These are phyloP conservation scores for Incumbomyces delicatus DNA, from an alignment of 2,329 filamentous ascomycete genomes.

Conservation along the genomic window DNA sequence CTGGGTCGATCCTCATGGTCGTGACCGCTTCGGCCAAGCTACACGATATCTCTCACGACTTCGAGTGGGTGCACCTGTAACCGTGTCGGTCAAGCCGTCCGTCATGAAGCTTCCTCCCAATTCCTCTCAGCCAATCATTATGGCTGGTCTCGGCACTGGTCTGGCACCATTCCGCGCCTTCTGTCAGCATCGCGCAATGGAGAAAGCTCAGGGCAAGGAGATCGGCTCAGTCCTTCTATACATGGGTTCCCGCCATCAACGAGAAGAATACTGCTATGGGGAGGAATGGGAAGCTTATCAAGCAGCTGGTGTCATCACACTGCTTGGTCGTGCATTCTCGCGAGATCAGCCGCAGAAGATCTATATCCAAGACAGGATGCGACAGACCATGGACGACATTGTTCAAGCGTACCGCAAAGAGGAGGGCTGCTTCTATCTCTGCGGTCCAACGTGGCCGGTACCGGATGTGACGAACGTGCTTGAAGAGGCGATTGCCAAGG, in stretches of 20 bases:
- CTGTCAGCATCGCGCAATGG: constrained; percentile 94
- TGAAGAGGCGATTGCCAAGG: constrained; percentile 75
- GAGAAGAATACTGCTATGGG: constrained; percentile 96
- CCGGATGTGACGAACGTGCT: constrained; percentile 91
- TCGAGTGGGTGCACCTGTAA: constrained; percentile 65
- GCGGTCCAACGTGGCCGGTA: constrained; percentile 95
- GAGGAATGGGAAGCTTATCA: constrained; percentile 99
- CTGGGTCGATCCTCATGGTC: constrained; percentile 83
- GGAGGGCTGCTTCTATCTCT: constrained; percentile 91
- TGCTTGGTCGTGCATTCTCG: constrained; percentile 87
- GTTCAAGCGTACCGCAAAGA: constrained; percentile 76
- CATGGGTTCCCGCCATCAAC: constrained; percentile 93
- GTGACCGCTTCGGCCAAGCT: constrained; percentile 84
- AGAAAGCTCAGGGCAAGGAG: constrained; percentile 92
- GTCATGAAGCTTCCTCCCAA: constrained; percentile 95
- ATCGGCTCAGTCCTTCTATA: constrained; percentile 91
- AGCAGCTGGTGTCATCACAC: constrained; percentile 87
- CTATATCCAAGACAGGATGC: constrained; percentile 98
- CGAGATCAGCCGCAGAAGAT: constrained; percentile 97
- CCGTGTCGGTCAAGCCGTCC: constrained; percentile 90
- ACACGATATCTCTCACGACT: constrained; percentile 79
- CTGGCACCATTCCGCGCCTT: constrained; percentile 99
- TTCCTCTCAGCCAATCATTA: constrained; percentile 88
- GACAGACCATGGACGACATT: constrained; percentile 73
- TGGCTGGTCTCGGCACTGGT: constrained; percentile 97